Conservation (phyloP, 345 rosid genomes). For the Camelina neglecta region DNA sequence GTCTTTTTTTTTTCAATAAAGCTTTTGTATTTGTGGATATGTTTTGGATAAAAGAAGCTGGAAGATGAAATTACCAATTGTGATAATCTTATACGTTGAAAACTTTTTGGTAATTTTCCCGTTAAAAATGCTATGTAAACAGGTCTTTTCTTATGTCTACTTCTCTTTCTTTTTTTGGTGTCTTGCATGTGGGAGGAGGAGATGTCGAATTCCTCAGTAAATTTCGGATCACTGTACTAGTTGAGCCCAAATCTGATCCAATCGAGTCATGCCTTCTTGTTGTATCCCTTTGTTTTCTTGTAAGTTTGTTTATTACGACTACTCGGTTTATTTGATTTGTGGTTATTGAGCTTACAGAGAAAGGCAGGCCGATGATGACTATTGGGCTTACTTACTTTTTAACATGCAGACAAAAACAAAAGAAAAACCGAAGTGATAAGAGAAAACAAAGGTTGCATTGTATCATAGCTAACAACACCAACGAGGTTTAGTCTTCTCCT, state of each 20-base stretch:
- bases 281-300: conserved; percentile 17
- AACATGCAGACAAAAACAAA: no score
- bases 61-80: background rate
- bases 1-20: conserved; percentile 11
- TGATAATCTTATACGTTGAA: background rate
- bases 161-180: background rate
- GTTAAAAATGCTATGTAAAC: conserved; percentile 7
- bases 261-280: background rate
- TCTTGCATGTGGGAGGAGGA: background rate
- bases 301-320: no score
- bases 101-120: conserved; percentile 13
- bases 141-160: background rate
- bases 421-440: no score
- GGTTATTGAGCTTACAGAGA: no score
- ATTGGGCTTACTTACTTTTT: no score
- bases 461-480: no score
- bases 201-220: conserved; percentile 9
- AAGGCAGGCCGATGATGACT: no score
- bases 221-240: background rate
- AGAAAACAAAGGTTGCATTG: no score
- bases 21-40: conserved; percentile 36
- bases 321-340: no score
- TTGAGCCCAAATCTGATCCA: background rate
- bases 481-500: no score
- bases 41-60: conserved; percentile 31